Conservation (phyloP, 2,329 filamentous ascomycete genomes). For the Microdochium bolleyi region DNA sequence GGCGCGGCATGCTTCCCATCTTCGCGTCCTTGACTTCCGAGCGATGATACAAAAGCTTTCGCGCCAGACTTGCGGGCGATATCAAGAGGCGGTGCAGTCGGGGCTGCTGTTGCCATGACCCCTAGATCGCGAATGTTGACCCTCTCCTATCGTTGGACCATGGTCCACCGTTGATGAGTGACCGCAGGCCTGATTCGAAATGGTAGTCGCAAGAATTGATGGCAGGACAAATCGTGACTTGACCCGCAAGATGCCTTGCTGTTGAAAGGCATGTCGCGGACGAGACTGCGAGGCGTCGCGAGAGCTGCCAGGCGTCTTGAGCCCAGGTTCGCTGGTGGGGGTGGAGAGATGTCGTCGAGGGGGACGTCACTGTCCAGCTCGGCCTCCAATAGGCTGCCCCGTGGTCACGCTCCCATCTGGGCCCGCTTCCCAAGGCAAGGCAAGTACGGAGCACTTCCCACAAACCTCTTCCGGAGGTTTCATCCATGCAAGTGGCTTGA, state of each 20-base stretch:
- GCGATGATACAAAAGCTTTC: neutral
- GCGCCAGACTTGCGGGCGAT: conserved; percentile 13
- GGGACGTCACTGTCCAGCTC: conserved; percentile 1
- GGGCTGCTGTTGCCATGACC: conserved; percentile 16
- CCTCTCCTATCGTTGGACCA: neutral
- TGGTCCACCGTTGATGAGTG: neutral
- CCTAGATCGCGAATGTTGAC: conserved; percentile 1
- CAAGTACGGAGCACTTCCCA: too few relatives aligned
- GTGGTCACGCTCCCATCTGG: conserved; percentile 1
- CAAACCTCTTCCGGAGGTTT: too few relatives aligned
- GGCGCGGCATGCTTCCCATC: neutral
- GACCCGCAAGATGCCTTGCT: neutral
- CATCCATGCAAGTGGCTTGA: too few relatives aligned
- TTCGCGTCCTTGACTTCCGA: neutral
- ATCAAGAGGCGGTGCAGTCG: conserved; percentile 9
- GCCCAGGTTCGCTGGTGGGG: neutral
- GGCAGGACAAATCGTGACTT: neutral
- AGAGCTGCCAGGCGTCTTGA: neutral
- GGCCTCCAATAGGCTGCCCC: neutral
- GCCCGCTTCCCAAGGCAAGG: neutral
- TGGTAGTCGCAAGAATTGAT: neutral
- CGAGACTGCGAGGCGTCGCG: neutral
- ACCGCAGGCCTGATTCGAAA: neutral
- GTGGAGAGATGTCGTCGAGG: neutral
- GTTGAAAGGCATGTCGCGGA: neutral